phyloP scores from a whole-genome alignment of 2,329 filamentous ascomycete species.

The Penicillium sp. region DNA sequence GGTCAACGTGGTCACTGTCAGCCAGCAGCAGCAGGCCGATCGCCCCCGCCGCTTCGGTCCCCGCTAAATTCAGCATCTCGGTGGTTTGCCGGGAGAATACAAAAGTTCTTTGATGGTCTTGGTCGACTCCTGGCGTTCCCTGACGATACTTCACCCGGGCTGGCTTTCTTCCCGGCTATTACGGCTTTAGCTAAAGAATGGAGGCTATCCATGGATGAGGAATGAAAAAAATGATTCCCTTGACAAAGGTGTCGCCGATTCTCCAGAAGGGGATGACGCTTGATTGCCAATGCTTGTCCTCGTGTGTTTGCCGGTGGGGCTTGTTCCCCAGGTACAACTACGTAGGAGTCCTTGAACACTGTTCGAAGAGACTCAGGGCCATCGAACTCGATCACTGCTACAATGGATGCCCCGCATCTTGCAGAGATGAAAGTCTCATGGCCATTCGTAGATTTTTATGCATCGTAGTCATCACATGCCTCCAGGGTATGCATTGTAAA shows the following conservation, averaged over 20 bases:
- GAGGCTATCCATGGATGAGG: slow-evolving; percentile 33
- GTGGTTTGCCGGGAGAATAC: slow-evolving; percentile 16
- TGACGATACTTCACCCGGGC: slow-evolving; percentile 26
- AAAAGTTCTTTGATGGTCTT: slow-evolving; percentile 29
- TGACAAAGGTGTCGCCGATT: slow-evolving; percentile 87
- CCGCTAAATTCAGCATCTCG: slow-evolving; percentile 23
- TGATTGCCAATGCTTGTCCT: slow-evolving; percentile 73
- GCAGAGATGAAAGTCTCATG: slow-evolving; percentile 6
- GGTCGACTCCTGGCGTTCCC: slow-evolving; percentile 30
- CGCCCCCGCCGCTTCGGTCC: slow-evolving; percentile 71
- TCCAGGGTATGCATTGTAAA: slow-evolving; percentile 22
- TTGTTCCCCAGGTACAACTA: slow-evolving; percentile 12
- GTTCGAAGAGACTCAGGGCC: slow-evolving; percentile 9
- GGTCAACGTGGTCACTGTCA: slow-evolving; percentile 90
- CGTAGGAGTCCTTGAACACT: slow-evolving; percentile 22
- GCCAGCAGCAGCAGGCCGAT: slow-evolving; percentile 83
- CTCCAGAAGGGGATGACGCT: slow-evolving; percentile 72
- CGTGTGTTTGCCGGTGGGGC: slow-evolving; percentile 19
- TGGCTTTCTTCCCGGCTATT: slow-evolving; percentile 26
- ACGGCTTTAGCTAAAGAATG: slow-evolving; percentile 29
- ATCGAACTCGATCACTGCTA: slow-evolving; percentile 5
- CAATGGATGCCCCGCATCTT: slow-evolving; percentile 2
- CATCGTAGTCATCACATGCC: slow-evolving; percentile 10
- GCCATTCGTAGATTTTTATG: slow-evolving; percentile 21
- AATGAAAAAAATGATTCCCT: slow-evolving; percentile 42